Base-by-base conservation (phyloP, 2,329 filamentous ascomycete genomes). In the Fusarium pseudograminearum region DNA sequence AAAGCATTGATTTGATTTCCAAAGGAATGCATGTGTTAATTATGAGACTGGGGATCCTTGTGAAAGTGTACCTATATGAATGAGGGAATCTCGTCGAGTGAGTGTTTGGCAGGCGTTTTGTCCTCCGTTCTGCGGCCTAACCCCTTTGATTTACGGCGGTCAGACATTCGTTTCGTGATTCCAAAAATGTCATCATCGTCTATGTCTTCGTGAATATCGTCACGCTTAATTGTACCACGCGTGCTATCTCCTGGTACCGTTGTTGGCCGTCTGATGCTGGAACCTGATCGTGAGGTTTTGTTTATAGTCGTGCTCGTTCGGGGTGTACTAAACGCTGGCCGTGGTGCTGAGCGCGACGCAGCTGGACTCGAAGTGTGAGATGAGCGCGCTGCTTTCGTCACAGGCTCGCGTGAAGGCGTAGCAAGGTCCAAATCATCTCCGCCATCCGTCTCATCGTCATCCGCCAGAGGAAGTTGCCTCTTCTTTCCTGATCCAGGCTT, bases 181-280 rank as follows among this genome's bases (percentile, higher is more conserved):
- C 80, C 80, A 61, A 81, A 81, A 2, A 75, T 78, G 59, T 80
- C 76, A 31, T 80, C 76, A 0, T 77, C 70, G 16, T 80, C 74
- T n/a, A 71, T 66, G 8, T 72, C 70, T n/a, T 68, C 63, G 8
- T 67, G 57, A 8, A 64, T 24, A 12, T 61, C 48, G 6, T 42
- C 47, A 5, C 53, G 36, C 16, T 50, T 59, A 11, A 22, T 15
- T 41, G 20, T 26, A 11, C 20, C 44, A 5, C 16, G 46, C 14
- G 41, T 30, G 47, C 48, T 45, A 30, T 44, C 61, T 50, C 48
- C 36, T 22, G 33, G 61, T 60, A 26, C 60, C 60, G 57, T 52
- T 26, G 53, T 53, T 28, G 51, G 53, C 26, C 53, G 51, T n/a
- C 52, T 60, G 22, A 56, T 8, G n/a, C 51, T 51, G 1, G 51